Evolutionary conservation across 495 filamentous ascomycete species (phyloP).

Genomic region (Podospora didyma): DNA sequence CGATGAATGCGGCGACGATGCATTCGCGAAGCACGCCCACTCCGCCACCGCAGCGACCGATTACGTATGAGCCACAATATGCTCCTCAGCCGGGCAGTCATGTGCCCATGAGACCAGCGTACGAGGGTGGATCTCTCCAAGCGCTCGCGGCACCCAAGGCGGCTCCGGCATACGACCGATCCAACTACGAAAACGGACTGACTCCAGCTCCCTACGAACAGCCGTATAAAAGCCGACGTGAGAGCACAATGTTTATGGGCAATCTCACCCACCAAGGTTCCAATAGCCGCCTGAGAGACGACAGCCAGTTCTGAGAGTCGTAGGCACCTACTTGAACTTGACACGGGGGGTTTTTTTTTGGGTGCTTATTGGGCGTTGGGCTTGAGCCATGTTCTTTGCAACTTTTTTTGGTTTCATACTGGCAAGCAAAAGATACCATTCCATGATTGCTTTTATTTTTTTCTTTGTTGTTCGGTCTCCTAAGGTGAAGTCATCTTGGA

Average conservation of each 20-base stretch:
- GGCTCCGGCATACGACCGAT: slow-evolving; percentile 38
- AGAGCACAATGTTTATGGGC: slow-evolving; percentile 47
- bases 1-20: slow-evolving; percentile 30
- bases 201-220: slow-evolving; percentile 38
- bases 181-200: slow-evolving; percentile 35
- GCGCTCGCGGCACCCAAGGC: slow-evolving; percentile 16
- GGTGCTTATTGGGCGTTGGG: slow-evolving; percentile 4
- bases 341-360: no score
- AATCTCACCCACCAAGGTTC: slow-evolving; percentile 41
- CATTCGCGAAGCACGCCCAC: slow-evolving; percentile 37
- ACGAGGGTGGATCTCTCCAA: slow-evolving; percentile 32
- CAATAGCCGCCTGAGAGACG: slow-evolving; percentile 44
- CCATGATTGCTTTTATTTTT: not conserved
- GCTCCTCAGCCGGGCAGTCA: slow-evolving; percentile 21
- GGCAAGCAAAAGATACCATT: slow-evolving; percentile 8
- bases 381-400: slow-evolving; percentile 13
- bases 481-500: not conserved
- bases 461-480: not conserved
- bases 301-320: slow-evolving; percentile 34
- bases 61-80: slow-evolving; percentile 33
- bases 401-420: slow-evolving; percentile 3
- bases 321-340: no score
- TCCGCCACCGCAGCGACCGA: slow-evolving; percentile 38
- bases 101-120: slow-evolving; percentile 36
- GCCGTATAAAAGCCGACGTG: slow-evolving; percentile 37